Evolutionary conservation across 768 basidiomycete genomes (phyloP), one percentile per base, ranked within the genome.

Genomic region (Auricularia cornea): DNA sequence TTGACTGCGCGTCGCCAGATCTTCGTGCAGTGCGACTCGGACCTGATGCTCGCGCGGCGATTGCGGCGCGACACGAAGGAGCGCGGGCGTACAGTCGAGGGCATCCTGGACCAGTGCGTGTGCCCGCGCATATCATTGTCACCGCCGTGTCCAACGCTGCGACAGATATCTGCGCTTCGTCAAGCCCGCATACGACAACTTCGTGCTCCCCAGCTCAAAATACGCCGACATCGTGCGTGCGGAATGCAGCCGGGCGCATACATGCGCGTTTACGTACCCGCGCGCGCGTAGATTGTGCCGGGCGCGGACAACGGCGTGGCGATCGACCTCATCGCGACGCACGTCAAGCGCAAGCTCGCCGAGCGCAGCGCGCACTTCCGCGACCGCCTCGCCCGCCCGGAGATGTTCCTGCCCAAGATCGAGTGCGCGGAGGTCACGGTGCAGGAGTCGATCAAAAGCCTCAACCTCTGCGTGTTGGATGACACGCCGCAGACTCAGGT

Each of bases 31-130:
- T 91, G 89, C 64, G 94, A 98, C 72, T 89, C 94, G 8, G 97
- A 99, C 73, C 77, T 98, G 26, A 99, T 99, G 97, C 87, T 99
- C 59, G 93, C 96, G 1, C 85, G 97, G 63, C 85, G 97, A 41
- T 89, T 99, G 61, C 80, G 84, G 66, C 81, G 97, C 62, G 97
- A 98, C 70, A 84, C 92, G 20, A 83, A 85, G 68, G 94, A 99
- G 72, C 84, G 97, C 54, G 92, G 92, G 0, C 79, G 97, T 61
- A 86, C 81, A 62, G 88, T 98, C 0, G 85, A 87, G 3, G 95
- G 96, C 2, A 83, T 98, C 59, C 81, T 98, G 11, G 91, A 94
- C 69, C 94, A 97, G 89, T 92, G 68, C 65, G 83, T 72, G 67
- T 59, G 51, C 30, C 56, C 32, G 14, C 32, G 28, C 29, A 18